Percentiles rank a stretch among this genome's conserved stretches.
Evolutionary conservation across 2,329 filamentous ascomycete species (phyloP).

Genomic region (Gaeumannomyces sp.): DNA sequence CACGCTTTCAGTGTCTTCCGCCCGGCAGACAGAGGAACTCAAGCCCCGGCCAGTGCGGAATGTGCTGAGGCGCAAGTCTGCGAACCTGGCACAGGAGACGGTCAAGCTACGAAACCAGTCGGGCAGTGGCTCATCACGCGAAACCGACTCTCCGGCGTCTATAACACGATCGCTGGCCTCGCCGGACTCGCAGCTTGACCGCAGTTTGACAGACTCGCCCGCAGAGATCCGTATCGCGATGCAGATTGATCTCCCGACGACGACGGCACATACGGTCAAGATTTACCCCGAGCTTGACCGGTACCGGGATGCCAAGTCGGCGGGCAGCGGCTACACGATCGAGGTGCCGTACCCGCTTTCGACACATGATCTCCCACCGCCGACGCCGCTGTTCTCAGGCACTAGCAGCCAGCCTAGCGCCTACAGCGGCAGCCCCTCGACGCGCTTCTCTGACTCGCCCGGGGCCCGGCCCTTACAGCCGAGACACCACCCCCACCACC

Average conservation of each 20-base stretch:
- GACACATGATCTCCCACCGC: constrained; percentile 60
- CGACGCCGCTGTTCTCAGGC: constrained; percentile 58
- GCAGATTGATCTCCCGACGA: constrained; percentile 33
- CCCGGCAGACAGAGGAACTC: constrained; percentile 26
- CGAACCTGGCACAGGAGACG: constrained; percentile 35
- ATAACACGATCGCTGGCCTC: constrained; percentile 31
- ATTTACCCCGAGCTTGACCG: constrained; percentile 57
- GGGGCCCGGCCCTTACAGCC: constrained; percentile 64
- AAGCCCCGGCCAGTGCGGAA: constrained; percentile 31
- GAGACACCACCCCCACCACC: constrained; percentile 72
- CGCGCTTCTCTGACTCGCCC: constrained; percentile 67
- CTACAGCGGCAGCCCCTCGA: constrained; percentile 67
- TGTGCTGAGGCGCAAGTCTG: constrained; percentile 44
- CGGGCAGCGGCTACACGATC: constrained; percentile 28
- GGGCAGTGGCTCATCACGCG: constrained; percentile 27
- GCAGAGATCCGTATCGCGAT: constrained; percentile 37
- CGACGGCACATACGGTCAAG: constrained; percentile 34
- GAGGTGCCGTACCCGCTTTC: constrained; percentile 51
- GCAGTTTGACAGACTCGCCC: constrained; percentile 36
- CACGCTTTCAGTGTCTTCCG: constrained; percentile 26
- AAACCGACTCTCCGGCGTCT: constrained; percentile 36
- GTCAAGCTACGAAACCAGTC: constrained; percentile 28
- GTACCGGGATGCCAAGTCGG: constrained; percentile 43
- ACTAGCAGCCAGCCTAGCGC: constrained; percentile 50
- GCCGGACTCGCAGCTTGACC: constrained; percentile 35